Base-by-base conservation (phyloP, 371 early-diverging fungal species). In the Polyrhizophydium stewartii region DNA sequence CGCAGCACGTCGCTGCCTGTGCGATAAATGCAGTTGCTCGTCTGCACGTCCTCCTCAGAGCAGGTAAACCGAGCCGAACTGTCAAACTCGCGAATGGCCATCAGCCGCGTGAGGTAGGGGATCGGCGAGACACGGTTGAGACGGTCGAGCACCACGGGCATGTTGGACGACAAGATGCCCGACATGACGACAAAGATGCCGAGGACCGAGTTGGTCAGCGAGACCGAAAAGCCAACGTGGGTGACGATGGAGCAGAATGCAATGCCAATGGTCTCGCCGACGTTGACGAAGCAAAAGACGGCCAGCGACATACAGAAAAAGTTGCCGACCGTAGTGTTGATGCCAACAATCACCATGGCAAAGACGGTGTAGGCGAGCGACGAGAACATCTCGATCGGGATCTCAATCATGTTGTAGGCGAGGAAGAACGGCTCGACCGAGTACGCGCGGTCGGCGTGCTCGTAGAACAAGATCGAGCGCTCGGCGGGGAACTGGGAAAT, bases 221-320 rank as follows among this genome's bases (percentile, higher is more conserved):
- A 46, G 43, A 35, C 22, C 5, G 41, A 59, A 37, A 32, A 51
- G 37, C 30, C 38, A 35, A 41, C 2, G 41, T 57, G 51, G 12
- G 55, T 31, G 24, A 70, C 72, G 37, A 73, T 17, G 1, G 77
- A 64, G 63, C 71, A 69, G 58, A 76, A 73, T 27, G 67, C 69
- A 32, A 77, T 72, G 28, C 74, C 74, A 22, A 77, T 67, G 37
- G 62, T 60, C 45, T 77, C 77, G 12, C 77, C 77, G 22, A 57
- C 46, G 52, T 66, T 62, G 25, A 71, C 24, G 46, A 47, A 40
- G 30, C 58, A 60, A 2, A 63, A 60, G 46, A 55, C 49, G 37
- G 24, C 41, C 19, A 40, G 66, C n/a, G 56, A 19, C 13, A 66
- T 45, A 22, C 55, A 41, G 43, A 69, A 64, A 32, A 63, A 64